phyloP scores from a whole-genome alignment of 2,329 filamentous ascomycete species.

The Zalaria obscura region DNA sequence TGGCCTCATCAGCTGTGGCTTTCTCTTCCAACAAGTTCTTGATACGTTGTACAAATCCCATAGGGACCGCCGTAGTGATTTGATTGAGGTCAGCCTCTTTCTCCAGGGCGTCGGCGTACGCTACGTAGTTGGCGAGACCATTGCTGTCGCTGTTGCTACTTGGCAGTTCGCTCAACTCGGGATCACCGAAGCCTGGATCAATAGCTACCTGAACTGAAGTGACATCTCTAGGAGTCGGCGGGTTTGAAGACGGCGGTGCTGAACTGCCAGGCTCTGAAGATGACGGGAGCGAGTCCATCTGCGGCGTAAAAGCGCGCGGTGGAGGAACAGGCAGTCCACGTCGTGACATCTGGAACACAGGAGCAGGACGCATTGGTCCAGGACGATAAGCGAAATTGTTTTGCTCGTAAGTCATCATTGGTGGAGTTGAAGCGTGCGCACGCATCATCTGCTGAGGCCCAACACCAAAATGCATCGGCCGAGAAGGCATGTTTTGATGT shows the following conservation, averaged over 20 bases:
- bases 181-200: slow-evolving; percentile 12
- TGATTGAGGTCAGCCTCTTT: slow-evolving; percentile 18
- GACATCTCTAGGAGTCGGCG: slow-evolving; percentile 26
- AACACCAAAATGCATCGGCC: too few species aligned
- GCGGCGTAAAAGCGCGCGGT: slow-evolving; percentile 18
- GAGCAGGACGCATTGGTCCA: slow-evolving; percentile 10
- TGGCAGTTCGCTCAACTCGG: slow-evolving; percentile 14
- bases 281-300: slow-evolving; percentile 24
- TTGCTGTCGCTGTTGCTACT: slow-evolving; percentile 21
- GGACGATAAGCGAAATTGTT: slow-evolving; percentile 14
- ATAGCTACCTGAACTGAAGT: slow-evolving; percentile 20
- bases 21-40: slow-evolving; percentile 27
- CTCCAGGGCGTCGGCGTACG: slow-evolving; percentile 16
- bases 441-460: too few species aligned
- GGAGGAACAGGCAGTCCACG: slow-evolving; percentile 8
- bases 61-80: neutral
- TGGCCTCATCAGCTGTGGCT: slow-evolving; percentile 6
- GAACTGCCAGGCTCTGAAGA: slow-evolving; percentile 29
- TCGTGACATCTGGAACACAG: slow-evolving; percentile 9
- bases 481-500: slow-evolving; percentile 11
- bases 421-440: slow-evolving; percentile 8
- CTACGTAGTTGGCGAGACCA: slow-evolving; percentile 20
- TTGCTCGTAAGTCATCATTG: slow-evolving; percentile 12
- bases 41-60: slow-evolving; percentile 26
- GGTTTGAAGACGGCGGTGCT: slow-evolving; percentile 21